Evolutionary conservation across 805 yeast species (phyloP).

Genomic region (Ogataea angusta): DNA sequence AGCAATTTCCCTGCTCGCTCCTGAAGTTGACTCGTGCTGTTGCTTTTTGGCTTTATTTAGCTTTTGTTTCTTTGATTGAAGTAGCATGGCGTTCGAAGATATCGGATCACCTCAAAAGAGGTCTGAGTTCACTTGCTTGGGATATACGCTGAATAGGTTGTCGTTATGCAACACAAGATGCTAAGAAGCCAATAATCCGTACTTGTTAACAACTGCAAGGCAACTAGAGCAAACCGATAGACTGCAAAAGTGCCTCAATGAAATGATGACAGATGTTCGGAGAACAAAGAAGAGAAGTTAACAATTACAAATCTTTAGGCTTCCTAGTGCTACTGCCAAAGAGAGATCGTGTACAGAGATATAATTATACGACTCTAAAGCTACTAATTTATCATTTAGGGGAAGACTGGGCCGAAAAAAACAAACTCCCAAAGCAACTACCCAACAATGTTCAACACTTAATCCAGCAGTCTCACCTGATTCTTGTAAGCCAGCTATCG

Average conservation of each 20-base stretch:
- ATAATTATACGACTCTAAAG: too few species aligned
- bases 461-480: too few species aligned
- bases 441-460: too few species aligned
- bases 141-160: too few species aligned
- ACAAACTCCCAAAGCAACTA: too few species aligned
- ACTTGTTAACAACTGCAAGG: not conserved
- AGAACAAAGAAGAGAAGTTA: constrained; percentile 9
- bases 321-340: constrained; percentile 2
- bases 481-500: too few species aligned
- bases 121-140: too few species aligned
- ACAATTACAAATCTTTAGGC: constrained; percentile 4
- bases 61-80: constrained; percentile 14
- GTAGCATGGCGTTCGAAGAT: constrained; percentile 7
- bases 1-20: not conserved
- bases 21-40: not conserved
- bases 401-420: too few species aligned
- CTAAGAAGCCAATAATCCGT: too few species aligned
- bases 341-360: not conserved
- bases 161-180: too few species aligned
- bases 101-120: not conserved
- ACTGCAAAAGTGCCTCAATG: constrained; percentile 1
- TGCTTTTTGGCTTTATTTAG: constrained; percentile 8
- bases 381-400: too few species aligned
- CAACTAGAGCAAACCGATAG: not conserved
- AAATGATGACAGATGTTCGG: constrained; percentile 3